Percentiles rank a stretch among this genome's conserved stretches.
These are phyloP conservation scores for Pistacia vera DNA, from an alignment of 345 rosid genomes.

Conservation along the genomic window DNA sequence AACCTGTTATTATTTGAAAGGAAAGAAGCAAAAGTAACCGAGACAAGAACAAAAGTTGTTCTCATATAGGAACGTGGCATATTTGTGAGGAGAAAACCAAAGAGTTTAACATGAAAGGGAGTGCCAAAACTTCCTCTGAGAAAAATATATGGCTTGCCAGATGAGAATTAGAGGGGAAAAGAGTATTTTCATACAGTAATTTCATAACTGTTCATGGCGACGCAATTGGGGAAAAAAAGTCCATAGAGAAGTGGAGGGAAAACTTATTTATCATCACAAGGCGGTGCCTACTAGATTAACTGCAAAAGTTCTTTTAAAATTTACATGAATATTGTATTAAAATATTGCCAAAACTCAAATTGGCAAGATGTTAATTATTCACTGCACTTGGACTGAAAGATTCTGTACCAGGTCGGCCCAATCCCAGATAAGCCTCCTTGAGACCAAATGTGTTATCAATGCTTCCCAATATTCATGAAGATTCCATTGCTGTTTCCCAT, in stretches of 20 bases:
- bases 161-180: neutral
- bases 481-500: slow-evolving; percentile 97
- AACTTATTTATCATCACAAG: neutral
- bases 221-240: neutral
- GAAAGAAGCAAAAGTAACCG: neutral
- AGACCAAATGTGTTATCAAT: slow-evolving; percentile 92
- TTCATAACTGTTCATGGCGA: neutral
- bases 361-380: neutral
- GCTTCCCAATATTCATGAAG: slow-evolving; percentile 92
- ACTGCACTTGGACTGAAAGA: slow-evolving; percentile 14
- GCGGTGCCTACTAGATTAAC: neutral
- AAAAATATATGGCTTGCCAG: neutral
- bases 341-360: neutral
- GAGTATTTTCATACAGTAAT: no score
- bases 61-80: neutral
- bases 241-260: neutral
- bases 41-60: neutral
- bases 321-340: neutral
- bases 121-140: neutral
- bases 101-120: neutral
- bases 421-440: slow-evolving; percentile 99
- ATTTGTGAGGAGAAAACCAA: neutral
- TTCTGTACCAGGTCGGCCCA: slow-evolving; percentile 93
- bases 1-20: neutral
- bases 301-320: neutral